Conservation (phyloP, 2,329 filamentous ascomycete species). For the Monosporascus sp. region DNA sequence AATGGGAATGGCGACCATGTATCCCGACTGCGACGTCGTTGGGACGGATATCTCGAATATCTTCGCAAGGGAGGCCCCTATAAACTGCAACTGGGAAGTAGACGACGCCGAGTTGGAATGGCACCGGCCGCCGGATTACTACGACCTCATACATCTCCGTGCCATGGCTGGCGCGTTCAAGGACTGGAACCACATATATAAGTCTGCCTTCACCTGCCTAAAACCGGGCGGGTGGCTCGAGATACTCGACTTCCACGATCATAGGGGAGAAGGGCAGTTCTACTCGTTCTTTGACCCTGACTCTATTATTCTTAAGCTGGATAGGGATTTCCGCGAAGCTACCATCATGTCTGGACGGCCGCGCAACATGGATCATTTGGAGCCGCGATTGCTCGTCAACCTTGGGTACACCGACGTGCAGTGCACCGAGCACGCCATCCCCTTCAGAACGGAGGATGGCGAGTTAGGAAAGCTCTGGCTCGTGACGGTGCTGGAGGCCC, state of each 20-base stretch:
- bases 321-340: slow-evolving; percentile 38
- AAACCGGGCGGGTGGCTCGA: slow-evolving; percentile 56
- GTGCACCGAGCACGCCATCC: slow-evolving; percentile 43
- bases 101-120: slow-evolving; percentile 56
- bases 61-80: slow-evolving; percentile 50
- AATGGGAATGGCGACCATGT: slow-evolving; percentile 49
- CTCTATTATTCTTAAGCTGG: slow-evolving; percentile 39
- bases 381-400: slow-evolving; percentile 39
- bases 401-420: slow-evolving; percentile 49
- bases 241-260: slow-evolving; percentile 48
- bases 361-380: slow-evolving; percentile 41
- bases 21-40: slow-evolving; percentile 50
- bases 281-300: slow-evolving; percentile 37
- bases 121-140: slow-evolving; percentile 46
- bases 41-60: slow-evolving; percentile 57
- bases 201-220: slow-evolving; percentile 46
- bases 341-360: slow-evolving; percentile 40
- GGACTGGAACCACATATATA: slow-evolving; percentile 52
- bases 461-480: slow-evolving; percentile 51
- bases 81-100: slow-evolving; percentile 56
- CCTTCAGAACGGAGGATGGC: slow-evolving; percentile 40
- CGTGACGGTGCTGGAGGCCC: slow-evolving; percentile 44
- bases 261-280: slow-evolving; percentile 33
- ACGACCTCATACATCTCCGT: slow-evolving; percentile 54
- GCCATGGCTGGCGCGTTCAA: slow-evolving; percentile 51